Percentiles rank a stretch among this genome's conserved stretches.
Conservation (phyloP, 139 green algal species). For the Closterium sp. region DNA sequence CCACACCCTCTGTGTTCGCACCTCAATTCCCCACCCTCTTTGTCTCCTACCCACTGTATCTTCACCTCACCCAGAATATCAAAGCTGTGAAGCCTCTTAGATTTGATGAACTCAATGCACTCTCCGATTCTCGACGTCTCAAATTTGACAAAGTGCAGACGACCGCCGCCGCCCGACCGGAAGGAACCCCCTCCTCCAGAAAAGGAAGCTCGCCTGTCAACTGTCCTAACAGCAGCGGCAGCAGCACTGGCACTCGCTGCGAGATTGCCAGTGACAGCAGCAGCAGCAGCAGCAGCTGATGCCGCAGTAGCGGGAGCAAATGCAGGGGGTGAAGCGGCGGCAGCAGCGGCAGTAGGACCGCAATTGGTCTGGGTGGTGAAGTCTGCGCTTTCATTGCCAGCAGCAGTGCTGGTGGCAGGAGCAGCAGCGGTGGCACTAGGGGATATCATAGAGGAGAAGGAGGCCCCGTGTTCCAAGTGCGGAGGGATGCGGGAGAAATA, state of each 20-base stretch:
- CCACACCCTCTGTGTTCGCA: no score
- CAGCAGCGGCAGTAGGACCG: background rate
- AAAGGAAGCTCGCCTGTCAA: background rate
- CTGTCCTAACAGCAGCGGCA: background rate
- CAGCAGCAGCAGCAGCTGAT: background rate
- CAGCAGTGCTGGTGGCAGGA: slow-evolving; percentile 5
- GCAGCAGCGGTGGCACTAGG: background rate
- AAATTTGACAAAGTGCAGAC: slow-evolving; percentile 99
- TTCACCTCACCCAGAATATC: slow-evolving; percentile 27
- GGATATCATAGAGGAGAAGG: background rate
- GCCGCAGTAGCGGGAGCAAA: background rate
- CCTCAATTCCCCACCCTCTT: background rate
- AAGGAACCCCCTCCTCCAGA: background rate
- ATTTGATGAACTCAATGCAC: slow-evolving; percentile 91
- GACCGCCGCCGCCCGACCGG: slow-evolving; percentile 54
- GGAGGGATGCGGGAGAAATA: slow-evolving; percentile 79
- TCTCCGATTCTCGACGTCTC: slow-evolving; percentile 84
- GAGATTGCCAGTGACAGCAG: background rate
- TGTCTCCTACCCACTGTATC: background rate
- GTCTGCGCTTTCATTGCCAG: background rate
- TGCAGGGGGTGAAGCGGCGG: background rate
- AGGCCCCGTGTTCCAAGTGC: no score
- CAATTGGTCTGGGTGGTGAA: background rate
- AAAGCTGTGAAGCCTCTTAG: slow-evolving; percentile 81
- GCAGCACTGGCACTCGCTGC: background rate